Evolutionary conservation across 1,139 yeast genomes (phyloP), one percentile per base, ranked within the genome.

Genomic region (Taphrina sp.): DNA sequence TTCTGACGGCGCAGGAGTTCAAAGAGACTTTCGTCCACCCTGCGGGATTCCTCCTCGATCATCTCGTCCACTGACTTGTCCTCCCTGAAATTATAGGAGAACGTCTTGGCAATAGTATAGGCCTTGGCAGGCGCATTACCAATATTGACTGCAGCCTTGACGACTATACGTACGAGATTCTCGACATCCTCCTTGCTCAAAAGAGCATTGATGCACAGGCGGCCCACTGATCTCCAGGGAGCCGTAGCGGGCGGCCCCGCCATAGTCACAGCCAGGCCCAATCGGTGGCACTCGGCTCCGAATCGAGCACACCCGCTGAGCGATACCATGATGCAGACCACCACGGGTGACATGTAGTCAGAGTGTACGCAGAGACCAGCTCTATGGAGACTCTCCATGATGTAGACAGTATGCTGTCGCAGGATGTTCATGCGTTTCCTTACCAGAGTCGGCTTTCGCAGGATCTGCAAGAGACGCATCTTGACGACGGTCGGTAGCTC

Each of bases 181-280:
- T 49, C 54, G 10, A 49, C 54, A 17, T 49, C 54, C 22, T 39
- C 46, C 17, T n/a, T 33, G 24, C 46, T 31, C 17, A 49, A 33
- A n/a, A 49, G 34, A n/a, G 54, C 54, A 49, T 49, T 49, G 54
- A 49, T 49, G 34, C 54, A 49, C 17, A 49, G 24, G 5, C 54
- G 45, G 10, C 54, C 54, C 10, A 49, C 54, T 3, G 54, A 49
- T 7, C 54, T 38, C 54, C 54, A 49, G 31, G 44, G 39, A 14
- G 34, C 54, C 10, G 54, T 49, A 3, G 54, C 54, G 8, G 54
- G 54, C 4, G 54, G 54, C n/a, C 54, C 54, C 7, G 54, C 54
- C 46, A 39, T 34, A 17, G 54, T 49, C 8, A 38, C 39, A 7
- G 54, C 54, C 14, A 49, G 54, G 7, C 54, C 54, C 26, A 49